Evolutionary conservation across 192 early-diverging fungal genomes (phyloP).

Genomic region (Coemansia sp.): DNA sequence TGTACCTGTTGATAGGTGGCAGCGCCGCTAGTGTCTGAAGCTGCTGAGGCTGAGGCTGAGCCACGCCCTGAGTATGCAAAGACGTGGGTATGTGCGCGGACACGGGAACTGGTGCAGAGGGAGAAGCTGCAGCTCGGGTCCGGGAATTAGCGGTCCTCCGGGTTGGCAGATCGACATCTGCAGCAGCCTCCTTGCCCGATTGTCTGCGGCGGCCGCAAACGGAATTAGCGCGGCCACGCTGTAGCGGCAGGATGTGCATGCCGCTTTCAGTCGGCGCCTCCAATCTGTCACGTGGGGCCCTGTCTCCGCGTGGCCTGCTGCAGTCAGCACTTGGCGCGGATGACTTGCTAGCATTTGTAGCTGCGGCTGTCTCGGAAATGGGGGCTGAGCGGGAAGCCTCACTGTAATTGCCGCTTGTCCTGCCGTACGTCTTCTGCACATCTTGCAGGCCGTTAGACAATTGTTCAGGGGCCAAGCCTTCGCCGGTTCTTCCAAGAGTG

Average conservation of each 20-base stretch:
- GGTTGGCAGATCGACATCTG: no score
- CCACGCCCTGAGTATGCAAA: background rate
- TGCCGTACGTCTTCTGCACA: slow-evolving; percentile 2
- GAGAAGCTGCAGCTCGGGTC: background rate
- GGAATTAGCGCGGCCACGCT: slow-evolving; percentile 6
- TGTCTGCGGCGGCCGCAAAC: slow-evolving; percentile 4
- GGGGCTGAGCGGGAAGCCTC: slow-evolving; percentile 3
- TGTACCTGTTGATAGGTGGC: slow-evolving; percentile 82
- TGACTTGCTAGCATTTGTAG: background rate
- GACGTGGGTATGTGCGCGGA: background rate
- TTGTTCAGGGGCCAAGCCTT: slow-evolving; percentile 8
- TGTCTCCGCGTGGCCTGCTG: slow-evolving; percentile 5
- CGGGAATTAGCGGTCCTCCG: no score
- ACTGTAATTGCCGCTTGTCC: slow-evolving; percentile 1
- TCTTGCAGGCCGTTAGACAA: background rate
- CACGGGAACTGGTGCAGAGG: background rate
- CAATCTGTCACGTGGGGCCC: background rate
- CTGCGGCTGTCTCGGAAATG: slow-evolving; percentile 4
- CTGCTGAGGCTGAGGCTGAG: slow-evolving; percentile 1
- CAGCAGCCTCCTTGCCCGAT: background rate
- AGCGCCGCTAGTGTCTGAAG: slow-evolving; percentile 15
- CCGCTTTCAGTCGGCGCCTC: background rate
- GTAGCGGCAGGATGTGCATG: background rate
- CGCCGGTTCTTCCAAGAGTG: slow-evolving; percentile 6
- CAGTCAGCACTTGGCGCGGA: slow-evolving; percentile 2